These are phyloP conservation scores for Hymenoscyphus fraxineus DNA, from an alignment of 2,329 filamentous ascomycete species.

Conservation along the genomic window DNA sequence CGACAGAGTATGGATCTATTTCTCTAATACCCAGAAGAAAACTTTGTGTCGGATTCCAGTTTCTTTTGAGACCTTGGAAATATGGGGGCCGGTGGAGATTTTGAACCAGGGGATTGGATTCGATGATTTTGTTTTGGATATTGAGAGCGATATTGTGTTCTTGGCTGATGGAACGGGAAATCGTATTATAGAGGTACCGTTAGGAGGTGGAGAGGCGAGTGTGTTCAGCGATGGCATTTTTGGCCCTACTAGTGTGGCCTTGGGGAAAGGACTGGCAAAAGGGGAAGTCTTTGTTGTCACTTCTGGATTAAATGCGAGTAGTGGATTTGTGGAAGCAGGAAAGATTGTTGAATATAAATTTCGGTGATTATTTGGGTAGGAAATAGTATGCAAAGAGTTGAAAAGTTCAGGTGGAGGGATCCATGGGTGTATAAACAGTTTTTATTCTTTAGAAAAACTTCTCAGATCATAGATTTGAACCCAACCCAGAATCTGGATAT, in stretches of 20 bases:
- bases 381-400: too few species aligned
- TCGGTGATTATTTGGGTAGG: not conserved
- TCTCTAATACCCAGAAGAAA: conserved; percentile 8
- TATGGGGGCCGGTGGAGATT: conserved; percentile 14
- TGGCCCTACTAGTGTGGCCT: conserved; percentile 17
- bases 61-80: conserved; percentile 11
- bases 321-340: not conserved
- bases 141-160: conserved; percentile 10
- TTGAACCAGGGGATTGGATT: conserved; percentile 8
- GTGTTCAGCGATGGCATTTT: conserved; percentile 11
- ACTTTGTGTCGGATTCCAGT: conserved; percentile 22
- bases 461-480: too few species aligned
- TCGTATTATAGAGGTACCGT: conserved; percentile 12
- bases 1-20: conserved; percentile 19
- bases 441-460: too few species aligned
- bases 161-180: conserved; percentile 13
- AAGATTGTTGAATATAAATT: not conserved
- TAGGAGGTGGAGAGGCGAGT: conserved; percentile 4
- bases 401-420: too few species aligned
- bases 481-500: too few species aligned
- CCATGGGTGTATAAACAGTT: too few species aligned
- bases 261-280: conserved; percentile 11
- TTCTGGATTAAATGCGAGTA: not conserved
- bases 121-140: conserved; percentile 22
- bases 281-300: conserved; percentile 12